Conservation (phyloP, 768 basidiomycete genomes). For the Suillus brevipes region DNA sequence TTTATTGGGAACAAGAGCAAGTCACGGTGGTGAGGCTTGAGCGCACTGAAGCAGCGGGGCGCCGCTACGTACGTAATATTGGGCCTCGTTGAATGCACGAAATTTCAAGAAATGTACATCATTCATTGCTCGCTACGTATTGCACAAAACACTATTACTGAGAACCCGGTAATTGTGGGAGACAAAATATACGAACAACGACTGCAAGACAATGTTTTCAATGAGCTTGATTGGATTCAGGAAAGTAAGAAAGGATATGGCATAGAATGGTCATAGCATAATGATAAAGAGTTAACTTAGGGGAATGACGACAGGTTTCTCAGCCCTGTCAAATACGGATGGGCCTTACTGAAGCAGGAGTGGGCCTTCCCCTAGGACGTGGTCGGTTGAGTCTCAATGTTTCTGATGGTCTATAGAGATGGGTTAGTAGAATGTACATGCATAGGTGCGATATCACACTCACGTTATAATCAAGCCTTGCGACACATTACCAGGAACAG, state of each 20-base stretch:
- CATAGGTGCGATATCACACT: slow-evolving; percentile 37
- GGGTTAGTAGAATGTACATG: neutral
- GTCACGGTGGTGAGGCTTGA: too few relatives aligned
- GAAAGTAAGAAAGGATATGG: neutral
- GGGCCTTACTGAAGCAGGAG: slow-evolving; percentile 31
- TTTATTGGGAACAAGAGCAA: neutral
- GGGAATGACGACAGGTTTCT: slow-evolving; percentile 9
- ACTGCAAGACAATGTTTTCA: neutral
- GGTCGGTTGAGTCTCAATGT: slow-evolving; percentile 46
- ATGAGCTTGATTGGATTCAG: neutral
- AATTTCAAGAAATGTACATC: neutral
- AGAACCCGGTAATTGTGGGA: neutral
- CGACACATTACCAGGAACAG: slow-evolving; percentile 21
- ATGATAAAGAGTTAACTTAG: neutral
- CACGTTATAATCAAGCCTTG: slow-evolving; percentile 53
- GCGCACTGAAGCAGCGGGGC: too few relatives aligned
- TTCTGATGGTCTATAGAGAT: slow-evolving; percentile 37
- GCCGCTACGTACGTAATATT: too few relatives aligned
- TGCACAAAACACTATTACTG: neutral
- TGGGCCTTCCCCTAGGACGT: slow-evolving; percentile 44
- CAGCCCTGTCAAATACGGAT: slow-evolving; percentile 24
- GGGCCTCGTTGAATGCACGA: too few relatives aligned
- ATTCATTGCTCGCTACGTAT: neutral
- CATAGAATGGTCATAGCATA: neutral
- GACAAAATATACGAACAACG: neutral